A percentile compares a stretch with the other conserved stretches of the same genome.
Conservation (phyloP, 2,329 filamentous ascomycete genomes). For the Trichophyton equinum region DNA sequence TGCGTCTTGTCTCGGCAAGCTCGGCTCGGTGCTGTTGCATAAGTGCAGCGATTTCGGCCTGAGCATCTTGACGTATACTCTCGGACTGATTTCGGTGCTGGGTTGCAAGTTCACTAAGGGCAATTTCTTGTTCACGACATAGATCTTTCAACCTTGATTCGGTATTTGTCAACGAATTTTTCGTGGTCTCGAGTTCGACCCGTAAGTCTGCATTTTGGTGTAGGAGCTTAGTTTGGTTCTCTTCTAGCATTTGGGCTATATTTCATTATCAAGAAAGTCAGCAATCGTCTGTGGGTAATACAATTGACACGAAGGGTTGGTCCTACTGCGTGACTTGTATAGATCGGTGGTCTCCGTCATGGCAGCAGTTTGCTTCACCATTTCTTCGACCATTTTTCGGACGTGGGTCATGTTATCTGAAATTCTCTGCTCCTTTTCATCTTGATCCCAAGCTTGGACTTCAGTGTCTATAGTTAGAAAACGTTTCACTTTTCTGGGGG, state of each 20-base stretch:
- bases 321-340: constrained; percentile 59
- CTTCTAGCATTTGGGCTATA: constrained; percentile 46
- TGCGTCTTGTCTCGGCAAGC: constrained; percentile 50
- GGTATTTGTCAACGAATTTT: constrained; percentile 38
- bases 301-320: not conserved
- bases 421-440: constrained; percentile 40
- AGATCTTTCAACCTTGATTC: constrained; percentile 41
- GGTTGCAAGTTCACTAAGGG: constrained; percentile 40
- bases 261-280: not conserved
- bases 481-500: constrained; percentile 29
- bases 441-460: constrained; percentile 59
- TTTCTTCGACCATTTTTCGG: constrained; percentile 52
- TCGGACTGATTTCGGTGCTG: constrained; percentile 39
- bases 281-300: not conserved
- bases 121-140: constrained; percentile 40
- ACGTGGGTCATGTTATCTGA: constrained; percentile 54
- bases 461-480: constrained; percentile 68
- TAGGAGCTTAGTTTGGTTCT: constrained; percentile 38
- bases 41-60: constrained; percentile 46
- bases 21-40: constrained; percentile 55
- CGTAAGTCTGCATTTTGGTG: constrained; percentile 45
- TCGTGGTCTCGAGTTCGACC: constrained; percentile 54
- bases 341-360: constrained; percentile 1
- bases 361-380: not conserved
- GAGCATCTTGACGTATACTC: constrained; percentile 29